Base-by-base conservation (phyloP, 2,329 filamentous ascomycete genomes). In the Fusarium armeniacum region DNA sequence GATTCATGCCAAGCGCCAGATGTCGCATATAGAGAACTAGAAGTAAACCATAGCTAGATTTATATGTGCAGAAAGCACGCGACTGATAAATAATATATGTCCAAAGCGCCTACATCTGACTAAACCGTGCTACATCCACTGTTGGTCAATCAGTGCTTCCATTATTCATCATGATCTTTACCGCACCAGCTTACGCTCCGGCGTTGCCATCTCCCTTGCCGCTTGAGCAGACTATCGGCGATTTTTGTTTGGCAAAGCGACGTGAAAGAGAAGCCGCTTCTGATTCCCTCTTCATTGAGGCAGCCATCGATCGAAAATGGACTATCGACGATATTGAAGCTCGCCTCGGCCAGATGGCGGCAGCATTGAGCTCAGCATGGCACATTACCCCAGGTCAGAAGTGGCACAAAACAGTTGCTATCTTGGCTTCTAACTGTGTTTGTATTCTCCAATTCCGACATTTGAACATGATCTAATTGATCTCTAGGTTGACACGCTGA, bases 391-490 rank as follows among this genome's bases (percentile, higher is more conserved):
- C 50, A n/a, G 36, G 36, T 10, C 50, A 53, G 28, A 53, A 53
- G 36, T 53, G 50, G 50, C 50, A 53, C 36, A 53, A 53, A 43
- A 53, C 50, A 24, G 26, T 53, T 15, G 50, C 50, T 5, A 53
- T 53, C n/a, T 43, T 53, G 50, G 50, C 50, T 53, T 53, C 50
- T 9, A 53, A 53, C 20, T 53, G 50, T 18, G 50, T 53, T 53
- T 15, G 50, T 53, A 10, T 24, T 53, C 26, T 43, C 20, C 26
- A 24, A 53, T 3, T 15, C 28, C 33, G 28, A 24, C 10, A 43
- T 24, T 24, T 33, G 36, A 33, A 43, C n/a, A 43, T n/a, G n/a
- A 3, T 26, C 36, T 53, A 53, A 43, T 22, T 33, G 9, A 33
- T 33, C 26, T 33, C 26, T 53, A 53, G 50, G 50, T 53, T 33